Base-by-base conservation (phyloP, 345 rosid species). In the Limnanthes douglasii region DNA sequence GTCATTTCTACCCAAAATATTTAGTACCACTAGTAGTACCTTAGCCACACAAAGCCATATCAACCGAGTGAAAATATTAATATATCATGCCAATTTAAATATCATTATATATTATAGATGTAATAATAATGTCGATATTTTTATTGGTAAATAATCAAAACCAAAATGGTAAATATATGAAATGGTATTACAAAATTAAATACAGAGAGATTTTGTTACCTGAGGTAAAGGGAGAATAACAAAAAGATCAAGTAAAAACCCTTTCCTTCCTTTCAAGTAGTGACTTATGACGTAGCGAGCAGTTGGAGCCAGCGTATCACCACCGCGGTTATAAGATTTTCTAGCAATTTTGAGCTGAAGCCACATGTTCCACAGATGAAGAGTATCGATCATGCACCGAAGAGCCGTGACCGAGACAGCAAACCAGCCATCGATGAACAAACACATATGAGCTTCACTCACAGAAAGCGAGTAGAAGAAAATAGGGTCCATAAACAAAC, bases 311-410 rank as follows among this genome's bases (percentile, higher is more conserved):
- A 10, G 41, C 51, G 43, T 43, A 43, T 43, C 17, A 43, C 69
- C 51, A 34, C 15, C 38, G 30, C 2, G 23, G 21, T n/a, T 7
- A 3, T 15, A 34, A 7, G 55, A 25, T 13, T 49, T 56, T 34
- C 54, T 58, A 38, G 79, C 70, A 69, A 78, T 67, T 53, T 63
- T 72, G 45, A 90, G 47, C 37, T 72, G 82, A 36, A 79, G 49
- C 81, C 83, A 90, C 69, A 90, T 72, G 62, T 90, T 83, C 90
- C 93, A 90, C 2, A 83, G 53, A 53, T 90, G 92, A 46, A 90
- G 52, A 11, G 57, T 62, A 56, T 90, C 98, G 17, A 81, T 72
- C 95, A 79, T 77, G 70, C 93, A 90, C 37, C 95, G 76, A 64
- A 90, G 70, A 8, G 56, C 93, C 3, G 94, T 79, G 18, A 90